A percentile compares a stretch with the other conserved stretches of the same genome.
phyloP scores from a whole-genome alignment of 495 filamentous ascomycete genomes.

The Apiosordaria backusii region DNA sequence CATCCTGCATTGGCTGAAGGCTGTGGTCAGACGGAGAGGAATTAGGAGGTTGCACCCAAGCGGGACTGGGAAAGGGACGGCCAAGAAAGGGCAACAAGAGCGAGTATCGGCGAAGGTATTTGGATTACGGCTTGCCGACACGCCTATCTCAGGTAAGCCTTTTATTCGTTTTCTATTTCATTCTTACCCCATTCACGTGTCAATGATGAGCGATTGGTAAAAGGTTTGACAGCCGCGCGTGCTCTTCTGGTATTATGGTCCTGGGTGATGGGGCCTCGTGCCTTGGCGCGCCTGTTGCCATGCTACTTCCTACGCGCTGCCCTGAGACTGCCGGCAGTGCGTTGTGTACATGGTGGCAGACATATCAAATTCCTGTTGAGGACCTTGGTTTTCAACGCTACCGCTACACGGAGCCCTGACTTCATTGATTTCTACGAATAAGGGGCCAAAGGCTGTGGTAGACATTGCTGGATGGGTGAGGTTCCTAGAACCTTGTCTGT shows the following conservation, averaged over 20 bases:
- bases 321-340: constrained; percentile 22
- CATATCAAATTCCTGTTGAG: constrained; percentile 25
- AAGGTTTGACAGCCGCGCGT: constrained; percentile 52
- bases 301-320: constrained; percentile 15
- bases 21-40: background rate
- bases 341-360: constrained; percentile 15
- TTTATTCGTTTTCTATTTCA: constrained; percentile 8
- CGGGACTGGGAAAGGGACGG: background rate
- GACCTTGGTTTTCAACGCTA: constrained; percentile 10
- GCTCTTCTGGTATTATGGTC: constrained; percentile 40
- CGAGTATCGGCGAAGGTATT: background rate
- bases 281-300: constrained; percentile 30
- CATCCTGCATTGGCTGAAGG: background rate
- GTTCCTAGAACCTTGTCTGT: background rate
- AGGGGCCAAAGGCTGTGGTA: constrained; percentile 35
- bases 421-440: constrained; percentile 15
- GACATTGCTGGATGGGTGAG: constrained; percentile 24
- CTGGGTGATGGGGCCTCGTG: constrained; percentile 33
- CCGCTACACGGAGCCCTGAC: constrained; percentile 30
- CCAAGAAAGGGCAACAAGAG: background rate
- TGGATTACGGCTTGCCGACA: too few relatives aligned
- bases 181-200: constrained; percentile 23
- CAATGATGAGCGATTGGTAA: constrained; percentile 62
- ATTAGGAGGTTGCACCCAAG: constrained; percentile 3
- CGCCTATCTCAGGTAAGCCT: constrained; percentile 14